Conservation (phyloP, 129 eudicot genomes). For the Rutidosis leptorrhynchoides region DNA sequence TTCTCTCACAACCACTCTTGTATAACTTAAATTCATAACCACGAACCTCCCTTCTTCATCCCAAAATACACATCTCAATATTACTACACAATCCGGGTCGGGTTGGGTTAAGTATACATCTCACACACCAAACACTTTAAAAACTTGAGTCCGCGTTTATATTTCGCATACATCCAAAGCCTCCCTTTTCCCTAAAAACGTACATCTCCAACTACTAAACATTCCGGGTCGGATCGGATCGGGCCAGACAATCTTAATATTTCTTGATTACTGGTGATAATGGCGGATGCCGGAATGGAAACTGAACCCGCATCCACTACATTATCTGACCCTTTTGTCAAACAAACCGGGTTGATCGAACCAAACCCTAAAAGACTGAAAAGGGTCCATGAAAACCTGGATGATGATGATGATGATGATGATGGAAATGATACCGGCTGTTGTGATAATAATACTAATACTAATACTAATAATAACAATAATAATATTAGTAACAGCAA, state of each 20-base stretch:
- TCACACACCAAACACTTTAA: slow-evolving; percentile 8
- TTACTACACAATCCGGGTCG: background rate
- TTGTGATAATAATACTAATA: background rate
- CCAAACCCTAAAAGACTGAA: slow-evolving; percentile 35
- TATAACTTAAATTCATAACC: slow-evolving; percentile 20
- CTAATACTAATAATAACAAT: background rate
- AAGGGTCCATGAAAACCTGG: slow-evolving; percentile 23
- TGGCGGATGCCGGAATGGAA: slow-evolving; percentile 12
- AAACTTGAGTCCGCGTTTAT: slow-evolving; percentile 16
- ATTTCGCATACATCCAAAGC: slow-evolving; percentile 1
- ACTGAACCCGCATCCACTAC: slow-evolving; percentile 22
- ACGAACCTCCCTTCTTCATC: background rate
- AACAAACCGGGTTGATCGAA: slow-evolving; percentile 7
- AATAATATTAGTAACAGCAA: background rate
- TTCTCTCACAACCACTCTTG: slow-evolving; percentile 29
- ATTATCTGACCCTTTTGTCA: slow-evolving; percentile 24
- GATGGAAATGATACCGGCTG: background rate
- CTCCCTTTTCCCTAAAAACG: background rate
- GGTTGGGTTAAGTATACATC: background rate
- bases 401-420: slow-evolving; percentile 19
- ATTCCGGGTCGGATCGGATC: slow-evolving; percentile 23
- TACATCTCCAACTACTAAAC: background rate
- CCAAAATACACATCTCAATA: background rate
- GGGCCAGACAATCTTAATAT: background rate
- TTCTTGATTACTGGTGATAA: slow-evolving; percentile 8